Evolutionary conservation across 306 rosid genomes (phyloP), one percentile per base, ranked within the genome.

Genomic region (Rosa multiflora): DNA sequence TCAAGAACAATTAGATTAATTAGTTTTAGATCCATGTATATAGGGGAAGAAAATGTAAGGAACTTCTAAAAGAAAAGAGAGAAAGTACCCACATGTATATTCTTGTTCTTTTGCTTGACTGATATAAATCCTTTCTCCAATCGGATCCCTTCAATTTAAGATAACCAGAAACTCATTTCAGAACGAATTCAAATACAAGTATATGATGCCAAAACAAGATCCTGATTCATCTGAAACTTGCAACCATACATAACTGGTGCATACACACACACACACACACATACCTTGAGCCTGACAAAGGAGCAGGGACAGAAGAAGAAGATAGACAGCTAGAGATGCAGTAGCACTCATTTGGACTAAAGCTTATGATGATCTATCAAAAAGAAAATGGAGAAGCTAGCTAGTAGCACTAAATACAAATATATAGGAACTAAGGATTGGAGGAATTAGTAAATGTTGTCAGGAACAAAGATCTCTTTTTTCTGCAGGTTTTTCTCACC

Each of bases 251-350:
- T 18, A 10, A 13, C 5, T 15, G 10, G 61, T 32, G 6, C 35
- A 79, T 23, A 40, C 2, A 32, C 2, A 32, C 2, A 32, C 2
- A 32, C 2, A 32, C 2, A 32, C 2, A 32, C 2, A 18, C 8
- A 21, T 86, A 94, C 98, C 98, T 89, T 82, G 93, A 83, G 78
- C 53, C 37, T 81, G 82, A 75, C 90, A 74, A 66, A 89, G 83
- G 71, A 90, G 83, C 68, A 88, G 80, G 66, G 82, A 82, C 67
- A 90, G 49, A 83, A 94, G 79, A 42, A 92, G 85, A 82, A 94
- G 90, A 86, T 88, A 83, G 72, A 87, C 67, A 32, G 73, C 79
- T 55, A 79, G 70, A 82, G 82, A 78, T 68, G 88, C 78, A 18
- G 82, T 21, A 73, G 82, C 21, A 71, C 77, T 87, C 97, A 94